Base-by-base conservation (phyloP, 164 flowering plant species). In the Stephania cephalantha region DNA sequence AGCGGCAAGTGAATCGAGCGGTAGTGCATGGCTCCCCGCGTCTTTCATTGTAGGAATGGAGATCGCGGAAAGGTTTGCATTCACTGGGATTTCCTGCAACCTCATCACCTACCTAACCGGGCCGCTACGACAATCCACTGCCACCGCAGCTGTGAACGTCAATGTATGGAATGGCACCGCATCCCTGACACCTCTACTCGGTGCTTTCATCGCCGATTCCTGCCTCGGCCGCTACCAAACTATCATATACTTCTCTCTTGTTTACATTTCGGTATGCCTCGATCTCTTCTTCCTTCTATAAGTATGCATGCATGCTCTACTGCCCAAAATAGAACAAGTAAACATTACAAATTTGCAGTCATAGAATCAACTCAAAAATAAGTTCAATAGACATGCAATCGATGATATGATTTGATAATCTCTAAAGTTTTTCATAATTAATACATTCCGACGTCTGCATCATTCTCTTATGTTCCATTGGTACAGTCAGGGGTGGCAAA, bases 21-120 rank as follows among this genome's bases (percentile, higher is more conserved):
- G 18, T 2, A 86, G 89, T 7, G 76, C 82, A 22, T 87, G 89
- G 89, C 78, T 75, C 76, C 81, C 87, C 10, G 89, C 90, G 1
- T 71, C 58, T 35, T 85, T 85, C 79, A 82, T 87, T 75, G 82
- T 85, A 0, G 87, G 85, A 6, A 83, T 84, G 70, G 88, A 82
- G 68, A 76, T 85, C 22, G 85, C 87, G 13, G 89, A 86, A 81
- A 84, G 87, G 45, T 77, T 85, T 42, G 85, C 89, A 0, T 86
- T 76, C 66, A 80, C 75, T 42, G 90, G 90, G 18, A 79, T 85
- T 2, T 42, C 73, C 1, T 71, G 84, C 20, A 87, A 87, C 66
- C 78, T 87, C 20, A 81, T 87, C 7, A 84, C 48, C 50, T 87
- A 76, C 48, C 68, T 87, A 22, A 87, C 88, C 4, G 86, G 82